Base-by-base conservation (phyloP, 805 yeast genomes). In the Pichia insulana region DNA sequence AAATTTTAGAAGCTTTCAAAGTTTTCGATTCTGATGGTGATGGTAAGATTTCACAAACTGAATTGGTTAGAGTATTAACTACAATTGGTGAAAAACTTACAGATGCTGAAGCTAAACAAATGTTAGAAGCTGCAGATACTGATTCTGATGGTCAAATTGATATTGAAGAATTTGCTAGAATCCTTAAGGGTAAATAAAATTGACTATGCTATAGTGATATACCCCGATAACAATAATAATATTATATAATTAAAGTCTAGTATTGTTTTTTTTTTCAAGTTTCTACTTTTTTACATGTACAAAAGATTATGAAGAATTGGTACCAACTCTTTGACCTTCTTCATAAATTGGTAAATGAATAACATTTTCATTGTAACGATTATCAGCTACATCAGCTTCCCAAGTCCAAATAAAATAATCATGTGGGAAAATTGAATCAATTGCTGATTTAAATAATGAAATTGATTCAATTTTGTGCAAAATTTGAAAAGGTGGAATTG, bases 101-200 rank as follows among this genome's bases (percentile, higher is more conserved):
- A 16, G 98, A 92, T 55, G 94, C 90, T 42, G 98, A 92, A 66
- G 97, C 94, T 41, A 94, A 87, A 57, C 95, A 88, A 65, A 92
- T 92, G 97, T 77, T 92, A 59, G 80, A 83, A 59, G 98, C 92
- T 64, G 97, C 97, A 43, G 94, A 83, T 59, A 80, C 90, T 49
- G 87, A 86, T 64, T 90, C 95, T 50, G 96, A 94, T 53, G 98
- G 98, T 46, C 96, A 87, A 68, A 92, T 92, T 59, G 94, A 92
- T 63, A 92, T 92, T 64, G 86, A 85, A 60, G 98, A 92, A 70
- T 92, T 92, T 63, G 90, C 96, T 50, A 89, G 87, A 59, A 76
- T 90, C 52, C 75, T 90, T 64, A 73, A 76, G 50, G 83, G 89
- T 46, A 83, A 83, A 71, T 22, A 34, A 28, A n/a, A n/a, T n/a